Conservation (phyloP, 352 stramenopile species). For the Salisapilia sapeloensis region DNA sequence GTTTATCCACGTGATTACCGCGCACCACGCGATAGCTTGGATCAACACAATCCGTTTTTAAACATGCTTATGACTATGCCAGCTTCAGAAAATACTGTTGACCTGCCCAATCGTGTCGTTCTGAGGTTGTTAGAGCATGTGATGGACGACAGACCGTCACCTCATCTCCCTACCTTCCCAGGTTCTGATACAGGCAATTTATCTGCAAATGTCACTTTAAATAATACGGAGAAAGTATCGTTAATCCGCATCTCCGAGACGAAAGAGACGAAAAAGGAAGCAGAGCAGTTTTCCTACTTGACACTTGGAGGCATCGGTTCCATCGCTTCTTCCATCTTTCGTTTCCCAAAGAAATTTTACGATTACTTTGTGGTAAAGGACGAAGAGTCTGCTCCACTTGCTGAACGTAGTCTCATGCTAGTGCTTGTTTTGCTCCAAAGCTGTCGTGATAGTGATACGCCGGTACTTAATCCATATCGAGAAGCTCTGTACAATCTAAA, state of each 20-base stretch:
- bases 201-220: constrained; percentile 13
- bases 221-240: constrained; percentile 29
- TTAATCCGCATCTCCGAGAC: constrained; percentile 41
- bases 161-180: too few species aligned
- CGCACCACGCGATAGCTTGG: constrained; percentile 18
- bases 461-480: constrained; percentile 43
- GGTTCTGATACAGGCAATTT: constrained; percentile 15
- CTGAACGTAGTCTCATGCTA: constrained; percentile 48
- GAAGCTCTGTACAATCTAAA: constrained; percentile 15
- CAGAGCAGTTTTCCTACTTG: constrained; percentile 46
- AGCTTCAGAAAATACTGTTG: constrained; percentile 23
- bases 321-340: constrained; percentile 42
- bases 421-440: constrained; percentile 53
- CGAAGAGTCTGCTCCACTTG: constrained; percentile 27
- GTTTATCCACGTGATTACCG: constrained; percentile 40
- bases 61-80: constrained; percentile 34
- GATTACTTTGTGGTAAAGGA: constrained; percentile 47
- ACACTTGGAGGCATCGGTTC: constrained; percentile 47
- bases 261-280: constrained; percentile 15
- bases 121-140: constrained; percentile 39
- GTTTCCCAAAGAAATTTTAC: constrained; percentile 40
- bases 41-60: constrained; percentile 41
- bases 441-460: constrained; percentile 28
- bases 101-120: constrained; percentile 27
- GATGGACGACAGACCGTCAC: constrained; percentile 27